These are phyloP conservation scores for Citrus australasica DNA, from an alignment of 345 rosid species.

Conservation along the genomic window DNA sequence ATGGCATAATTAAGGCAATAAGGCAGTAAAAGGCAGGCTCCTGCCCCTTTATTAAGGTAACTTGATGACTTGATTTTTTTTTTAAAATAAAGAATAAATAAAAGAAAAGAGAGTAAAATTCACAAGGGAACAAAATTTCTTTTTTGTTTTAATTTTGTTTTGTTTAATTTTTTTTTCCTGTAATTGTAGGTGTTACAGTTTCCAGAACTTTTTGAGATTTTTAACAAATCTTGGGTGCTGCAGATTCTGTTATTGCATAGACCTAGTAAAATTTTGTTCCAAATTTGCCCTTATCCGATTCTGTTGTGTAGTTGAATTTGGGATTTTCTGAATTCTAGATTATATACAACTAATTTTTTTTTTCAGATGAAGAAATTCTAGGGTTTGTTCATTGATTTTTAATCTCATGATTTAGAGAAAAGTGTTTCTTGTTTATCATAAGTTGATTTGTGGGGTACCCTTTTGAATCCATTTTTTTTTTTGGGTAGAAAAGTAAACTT, in stretches of 20 bases:
- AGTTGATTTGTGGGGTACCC: constrained; percentile 31
- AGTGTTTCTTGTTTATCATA: constrained; percentile 28
- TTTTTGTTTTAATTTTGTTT: not conserved
- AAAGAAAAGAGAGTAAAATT: not conserved
- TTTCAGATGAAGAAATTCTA: not conserved
- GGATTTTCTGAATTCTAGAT: constrained; percentile 1
- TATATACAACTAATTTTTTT: not conserved
- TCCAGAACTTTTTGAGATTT: constrained; percentile 4
- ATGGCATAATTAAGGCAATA: not conserved
- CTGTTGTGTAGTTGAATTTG: constrained; percentile 13
- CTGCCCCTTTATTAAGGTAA: not conserved
- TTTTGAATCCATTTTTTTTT: constrained; percentile 11
- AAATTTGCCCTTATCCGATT: constrained; percentile 35
- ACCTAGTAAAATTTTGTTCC: constrained; percentile 16
- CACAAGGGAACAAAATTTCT: not conserved
- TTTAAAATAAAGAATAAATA: not conserved
- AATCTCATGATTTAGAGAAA: constrained; percentile 18
- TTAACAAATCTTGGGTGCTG: not conserved
- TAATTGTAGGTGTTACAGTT: not conserved
- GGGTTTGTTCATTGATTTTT: constrained; percentile 14
- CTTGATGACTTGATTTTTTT: not conserved
- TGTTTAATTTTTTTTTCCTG: not conserved
- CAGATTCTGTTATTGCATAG: not conserved
- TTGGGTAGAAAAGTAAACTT: constrained; percentile 13
- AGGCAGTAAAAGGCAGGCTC: not conserved